Percentiles rank a stretch among this genome's conserved stretches.
Evolutionary conservation across 176 grass and related monocot species (phyloP).

Genomic region (Canna indica): DNA sequence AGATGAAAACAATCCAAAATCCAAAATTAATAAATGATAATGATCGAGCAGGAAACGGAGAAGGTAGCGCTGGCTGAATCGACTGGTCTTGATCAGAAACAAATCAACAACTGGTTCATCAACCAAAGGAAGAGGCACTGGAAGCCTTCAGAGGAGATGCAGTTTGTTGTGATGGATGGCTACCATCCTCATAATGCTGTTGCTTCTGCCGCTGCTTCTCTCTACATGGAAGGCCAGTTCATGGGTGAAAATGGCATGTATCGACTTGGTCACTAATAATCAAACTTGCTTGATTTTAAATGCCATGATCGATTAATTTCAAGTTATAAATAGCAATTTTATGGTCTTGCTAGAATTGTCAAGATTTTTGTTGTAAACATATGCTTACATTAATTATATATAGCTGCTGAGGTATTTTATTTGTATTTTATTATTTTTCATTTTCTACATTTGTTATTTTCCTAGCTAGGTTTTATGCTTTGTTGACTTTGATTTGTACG

Average conservation of each 20-base stretch:
- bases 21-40: too few species aligned
- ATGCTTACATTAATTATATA: neutral
- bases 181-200: slow-evolving; percentile 26
- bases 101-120: slow-evolving; percentile 99
- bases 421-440: neutral
- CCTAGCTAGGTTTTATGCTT: neutral
- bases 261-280: too few species aligned
- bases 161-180: slow-evolving; percentile 46
- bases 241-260: slow-evolving; percentile 31
- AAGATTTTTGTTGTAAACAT: too few species aligned
- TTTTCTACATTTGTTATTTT: too few species aligned
- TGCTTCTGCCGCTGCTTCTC: slow-evolving; percentile 3
- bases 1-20: too few species aligned
- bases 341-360: too few species aligned
- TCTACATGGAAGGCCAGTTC: slow-evolving; percentile 45
- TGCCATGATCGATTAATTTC: too few species aligned
- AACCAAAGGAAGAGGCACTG: slow-evolving; percentile 96
- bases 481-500: neutral
- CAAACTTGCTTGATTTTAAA: too few species aligned
- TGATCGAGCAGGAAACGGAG: slow-evolving; percentile 63
- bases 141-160: slow-evolving; percentile 61
- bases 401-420: neutral
- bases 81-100: slow-evolving; percentile 78
- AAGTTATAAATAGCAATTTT: too few species aligned
- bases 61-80: slow-evolving; percentile 62